phyloP scores from a whole-genome alignment of 108 stramenopile species.

The Nitzschia inconspicua region DNA sequence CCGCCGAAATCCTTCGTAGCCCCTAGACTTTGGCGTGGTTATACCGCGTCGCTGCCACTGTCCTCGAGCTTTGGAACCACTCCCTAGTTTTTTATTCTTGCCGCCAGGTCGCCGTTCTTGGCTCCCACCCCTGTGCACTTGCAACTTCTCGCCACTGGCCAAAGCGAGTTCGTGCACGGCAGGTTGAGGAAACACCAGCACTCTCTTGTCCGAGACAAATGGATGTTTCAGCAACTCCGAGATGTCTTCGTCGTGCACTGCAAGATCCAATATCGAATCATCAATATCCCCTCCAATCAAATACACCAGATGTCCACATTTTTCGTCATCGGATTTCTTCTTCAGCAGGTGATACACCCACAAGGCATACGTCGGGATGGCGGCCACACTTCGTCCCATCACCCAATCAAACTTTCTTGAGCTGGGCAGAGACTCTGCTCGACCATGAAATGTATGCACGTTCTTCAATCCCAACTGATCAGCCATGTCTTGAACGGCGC shows the following conservation, averaged over 20 bases:
- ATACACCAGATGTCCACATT: constrained; percentile 71
- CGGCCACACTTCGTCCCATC: constrained; percentile 74
- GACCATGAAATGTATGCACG: constrained; percentile 69
- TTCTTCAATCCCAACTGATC: constrained; percentile 57
- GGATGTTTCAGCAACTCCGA: constrained; percentile 42
- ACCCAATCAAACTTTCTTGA: constrained; percentile 51
- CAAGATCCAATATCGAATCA: constrained; percentile 33
- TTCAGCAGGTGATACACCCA: constrained; percentile 69
- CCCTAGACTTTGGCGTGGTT: constrained; percentile 55
- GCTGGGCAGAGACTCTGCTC: constrained; percentile 45
- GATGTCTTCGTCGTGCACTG: constrained; percentile 35
- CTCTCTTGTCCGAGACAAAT: constrained; percentile 68
- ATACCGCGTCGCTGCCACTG: constrained; percentile 50
- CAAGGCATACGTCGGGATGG: constrained; percentile 60
- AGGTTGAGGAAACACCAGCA: constrained; percentile 46
- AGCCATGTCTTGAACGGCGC: constrained; percentile 75
- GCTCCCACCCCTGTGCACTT: constrained; percentile 3
- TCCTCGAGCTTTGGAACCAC: constrained; percentile 42
- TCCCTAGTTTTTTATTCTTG: constrained; percentile 11
- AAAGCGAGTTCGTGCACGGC: constrained; percentile 50
- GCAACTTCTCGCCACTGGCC: constrained; percentile 49
- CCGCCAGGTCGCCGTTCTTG: not conserved
- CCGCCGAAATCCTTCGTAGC: constrained; percentile 74
- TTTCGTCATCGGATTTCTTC: constrained; percentile 20
- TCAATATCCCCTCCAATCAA: constrained; percentile 82